These are phyloP conservation scores for Closterium sp. DNA, from an alignment of 139 green algal genomes.

Conservation along the genomic window DNA sequence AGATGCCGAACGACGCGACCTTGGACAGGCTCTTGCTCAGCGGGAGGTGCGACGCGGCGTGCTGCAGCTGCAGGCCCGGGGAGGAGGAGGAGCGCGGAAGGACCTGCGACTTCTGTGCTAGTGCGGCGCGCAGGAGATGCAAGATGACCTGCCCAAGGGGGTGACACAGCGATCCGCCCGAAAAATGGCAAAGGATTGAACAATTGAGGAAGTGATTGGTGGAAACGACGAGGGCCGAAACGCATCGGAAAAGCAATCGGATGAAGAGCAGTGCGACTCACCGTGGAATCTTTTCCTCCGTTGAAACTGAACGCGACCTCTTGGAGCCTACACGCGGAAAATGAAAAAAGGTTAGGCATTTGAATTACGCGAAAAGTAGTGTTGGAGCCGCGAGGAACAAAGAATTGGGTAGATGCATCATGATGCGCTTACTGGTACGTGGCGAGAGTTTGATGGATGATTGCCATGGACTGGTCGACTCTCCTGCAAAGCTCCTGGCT, in stretches of 20 bases:
- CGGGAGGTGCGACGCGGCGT: background rate
- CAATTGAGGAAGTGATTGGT: too few relatives aligned
- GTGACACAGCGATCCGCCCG: too few relatives aligned
- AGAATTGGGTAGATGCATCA: background rate
- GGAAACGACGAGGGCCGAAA: background rate
- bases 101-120: background rate
- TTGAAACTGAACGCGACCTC: constrained; percentile 45
- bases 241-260: background rate
- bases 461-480: background rate
- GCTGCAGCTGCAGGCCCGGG: background rate
- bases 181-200: too few relatives aligned
- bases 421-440: background rate
- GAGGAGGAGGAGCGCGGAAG: background rate
- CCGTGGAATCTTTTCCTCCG: constrained; percentile 43
- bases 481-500: background rate
- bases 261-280: background rate
- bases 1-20: constrained; percentile 13
- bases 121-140: constrained; percentile 30
- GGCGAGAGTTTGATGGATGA: background rate
- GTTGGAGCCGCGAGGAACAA: background rate
- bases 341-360: background rate
- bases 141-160: constrained; percentile 27
- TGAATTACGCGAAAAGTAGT: background rate
- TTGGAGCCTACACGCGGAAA: constrained; percentile 14
- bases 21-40: constrained; percentile 9